These are phyloP conservation scores for Apiospora marii DNA, from an alignment of 2,329 filamentous ascomycete species.

Conservation along the genomic window DNA sequence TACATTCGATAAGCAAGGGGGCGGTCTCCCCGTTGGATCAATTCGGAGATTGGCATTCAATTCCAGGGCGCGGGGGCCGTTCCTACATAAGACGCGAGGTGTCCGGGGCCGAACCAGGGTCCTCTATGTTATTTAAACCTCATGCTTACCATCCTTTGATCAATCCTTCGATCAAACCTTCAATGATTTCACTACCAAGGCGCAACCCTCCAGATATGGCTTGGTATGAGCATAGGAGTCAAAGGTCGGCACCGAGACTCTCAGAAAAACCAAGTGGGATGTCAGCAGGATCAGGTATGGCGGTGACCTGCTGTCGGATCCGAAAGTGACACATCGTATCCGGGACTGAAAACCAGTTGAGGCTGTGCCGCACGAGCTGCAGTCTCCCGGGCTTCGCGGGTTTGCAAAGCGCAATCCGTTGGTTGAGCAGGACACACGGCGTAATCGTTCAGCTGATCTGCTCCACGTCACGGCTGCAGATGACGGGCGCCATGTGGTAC, in stretches of 20 bases:
- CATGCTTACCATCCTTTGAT: neutral
- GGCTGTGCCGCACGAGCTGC: neutral
- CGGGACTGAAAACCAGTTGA: neutral
- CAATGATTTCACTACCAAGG: neutral
- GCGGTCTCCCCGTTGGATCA: neutral
- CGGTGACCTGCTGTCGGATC: neutral
- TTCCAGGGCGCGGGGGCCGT: neutral
- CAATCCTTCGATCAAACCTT: no score
- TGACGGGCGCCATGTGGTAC: slow-evolving; percentile 8
- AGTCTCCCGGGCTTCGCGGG: neutral
- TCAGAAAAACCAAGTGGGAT: neutral
- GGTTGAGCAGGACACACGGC: neutral
- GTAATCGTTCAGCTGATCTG: neutral
- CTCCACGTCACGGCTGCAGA: neutral
- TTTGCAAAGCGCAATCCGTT: neutral
- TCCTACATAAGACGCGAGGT: neutral
- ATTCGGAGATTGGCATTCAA: neutral
- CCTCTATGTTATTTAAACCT: no score
- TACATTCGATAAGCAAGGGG: neutral
- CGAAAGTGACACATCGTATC: neutral
- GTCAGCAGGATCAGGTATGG: neutral
- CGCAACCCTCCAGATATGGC: neutral
- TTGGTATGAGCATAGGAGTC: neutral
- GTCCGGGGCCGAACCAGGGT: neutral
- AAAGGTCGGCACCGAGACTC: neutral